These are phyloP conservation scores for Euryodendron excelsum DNA, from an alignment of 148 eudicot genomes.

Conservation along the genomic window DNA sequence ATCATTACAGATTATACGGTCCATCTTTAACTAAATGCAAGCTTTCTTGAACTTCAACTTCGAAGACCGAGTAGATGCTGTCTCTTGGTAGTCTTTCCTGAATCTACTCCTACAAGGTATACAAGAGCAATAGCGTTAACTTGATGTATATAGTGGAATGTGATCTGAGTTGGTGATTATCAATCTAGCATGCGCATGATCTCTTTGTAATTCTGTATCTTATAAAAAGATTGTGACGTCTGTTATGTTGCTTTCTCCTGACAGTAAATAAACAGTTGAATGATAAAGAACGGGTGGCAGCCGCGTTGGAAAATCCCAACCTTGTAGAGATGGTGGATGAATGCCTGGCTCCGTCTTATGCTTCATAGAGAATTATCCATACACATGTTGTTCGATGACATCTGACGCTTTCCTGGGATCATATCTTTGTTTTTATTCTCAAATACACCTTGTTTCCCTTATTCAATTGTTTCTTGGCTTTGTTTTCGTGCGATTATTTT, in stretches of 20 bases:
- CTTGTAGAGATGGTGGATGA: constrained; percentile 89
- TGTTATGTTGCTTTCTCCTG: constrained; percentile 7
- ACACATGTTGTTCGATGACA: neutral
- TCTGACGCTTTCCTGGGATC: neutral
- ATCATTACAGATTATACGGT: neutral
- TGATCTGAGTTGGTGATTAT: neutral
- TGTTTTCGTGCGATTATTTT: neutral
- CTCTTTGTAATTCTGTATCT: neutral
- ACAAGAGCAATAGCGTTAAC: neutral
- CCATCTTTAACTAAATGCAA: neutral
- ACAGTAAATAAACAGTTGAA: constrained; percentile 94
- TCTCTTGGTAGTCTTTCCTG: neutral
- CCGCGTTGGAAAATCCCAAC: constrained; percentile 91
- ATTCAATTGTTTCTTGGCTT: neutral
- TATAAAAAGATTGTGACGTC: neutral
- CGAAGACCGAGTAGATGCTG: neutral
- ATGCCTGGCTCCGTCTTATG: constrained; percentile 76
- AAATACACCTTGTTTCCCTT: neutral
- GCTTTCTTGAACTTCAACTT: neutral
- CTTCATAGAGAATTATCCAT: constrained; percentile 30
- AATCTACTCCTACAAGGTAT: neutral
- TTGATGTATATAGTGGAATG: neutral
- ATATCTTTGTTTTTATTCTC: neutral
- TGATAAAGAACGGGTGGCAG: constrained; percentile 93
- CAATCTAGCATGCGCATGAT: neutral